Evolutionary conservation across 2,329 filamentous ascomycete genomes (phyloP).

Genomic region (Diaporthe sp.): DNA sequence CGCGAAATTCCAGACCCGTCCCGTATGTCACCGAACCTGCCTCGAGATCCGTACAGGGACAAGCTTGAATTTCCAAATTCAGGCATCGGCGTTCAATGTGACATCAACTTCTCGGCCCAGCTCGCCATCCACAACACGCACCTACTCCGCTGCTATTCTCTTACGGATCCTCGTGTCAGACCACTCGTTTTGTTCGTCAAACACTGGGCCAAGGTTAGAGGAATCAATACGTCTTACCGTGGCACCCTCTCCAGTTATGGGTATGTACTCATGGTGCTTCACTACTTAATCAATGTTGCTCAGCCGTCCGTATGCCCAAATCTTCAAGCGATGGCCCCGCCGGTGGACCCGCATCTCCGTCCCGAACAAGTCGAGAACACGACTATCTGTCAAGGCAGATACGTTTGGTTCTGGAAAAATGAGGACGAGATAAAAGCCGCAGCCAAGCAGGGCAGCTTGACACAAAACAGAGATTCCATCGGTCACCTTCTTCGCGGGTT

Average conservation of each 20-base stretch:
- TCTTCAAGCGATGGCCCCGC: constrained; percentile 73
- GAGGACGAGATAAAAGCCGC: constrained; percentile 77
- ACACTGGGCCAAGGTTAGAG: constrained; percentile 87
- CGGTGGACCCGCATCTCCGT: constrained; percentile 56
- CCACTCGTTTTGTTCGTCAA: constrained; percentile 89
- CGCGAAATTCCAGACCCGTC: constrained; percentile 63
- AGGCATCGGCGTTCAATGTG: constrained; percentile 86
- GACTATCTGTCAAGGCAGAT: constrained; percentile 71
- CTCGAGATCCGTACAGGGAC: constrained; percentile 68
- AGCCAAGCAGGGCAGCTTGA: constrained; percentile 70
- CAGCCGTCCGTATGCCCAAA: constrained; percentile 88
- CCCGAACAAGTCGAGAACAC: constrained; percentile 55
- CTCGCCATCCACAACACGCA: constrained; percentile 87
- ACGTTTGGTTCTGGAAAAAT: constrained; percentile 84
- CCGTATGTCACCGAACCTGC: constrained; percentile 63
- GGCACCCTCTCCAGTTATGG: constrained; percentile 92
- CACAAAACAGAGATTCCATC: constrained; percentile 76
- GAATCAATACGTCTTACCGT: constrained; percentile 88
- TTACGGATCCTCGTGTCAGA: constrained; percentile 82
- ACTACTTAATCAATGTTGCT: constrained; percentile 88
- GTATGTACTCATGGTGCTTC: constrained; percentile 91
- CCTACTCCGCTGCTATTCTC: constrained; percentile 86
- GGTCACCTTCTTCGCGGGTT: constrained; percentile 84
- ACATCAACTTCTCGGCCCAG: constrained; percentile 91
- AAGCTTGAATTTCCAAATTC: constrained; percentile 82